Evolutionary conservation across 495 filamentous ascomycete species (phyloP).

Genomic region (Monascus purpureus): DNA sequence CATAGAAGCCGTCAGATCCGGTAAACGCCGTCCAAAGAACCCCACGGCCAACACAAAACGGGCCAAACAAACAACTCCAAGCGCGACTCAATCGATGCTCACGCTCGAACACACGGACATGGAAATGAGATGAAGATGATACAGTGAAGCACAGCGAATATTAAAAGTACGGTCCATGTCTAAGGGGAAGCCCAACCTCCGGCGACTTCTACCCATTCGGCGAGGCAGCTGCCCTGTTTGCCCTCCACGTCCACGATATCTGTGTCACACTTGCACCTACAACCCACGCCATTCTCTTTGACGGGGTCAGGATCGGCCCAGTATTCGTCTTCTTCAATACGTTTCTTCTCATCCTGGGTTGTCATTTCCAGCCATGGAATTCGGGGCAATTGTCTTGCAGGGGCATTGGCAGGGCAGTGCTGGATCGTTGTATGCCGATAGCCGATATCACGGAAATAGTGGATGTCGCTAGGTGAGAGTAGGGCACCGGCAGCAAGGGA

Average conservation of each 20-base stretch:
- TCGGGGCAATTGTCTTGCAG: slow-evolving; percentile 71
- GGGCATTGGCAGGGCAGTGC: slow-evolving; percentile 95
- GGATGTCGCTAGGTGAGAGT: slow-evolving; percentile 69
- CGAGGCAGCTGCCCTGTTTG: slow-evolving; percentile 86
- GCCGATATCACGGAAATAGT: slow-evolving; percentile 99
- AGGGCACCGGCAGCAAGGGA: slow-evolving; percentile 89
- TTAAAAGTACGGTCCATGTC: slow-evolving; percentile 8
- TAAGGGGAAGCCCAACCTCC: slow-evolving; percentile 80
- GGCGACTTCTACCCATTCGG: slow-evolving; percentile 96
- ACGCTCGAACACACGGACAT: slow-evolving; percentile 18
- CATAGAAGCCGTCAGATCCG: slow-evolving; percentile 29
- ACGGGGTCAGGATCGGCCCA: slow-evolving; percentile 78
- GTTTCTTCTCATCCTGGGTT: slow-evolving; percentile 71
- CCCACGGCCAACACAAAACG: slow-evolving; percentile 23
- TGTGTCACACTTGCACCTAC: slow-evolving; percentile 94
- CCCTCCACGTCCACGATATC: slow-evolving; percentile 96
- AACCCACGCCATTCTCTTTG: slow-evolving; percentile 95
- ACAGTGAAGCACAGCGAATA: slow-evolving; percentile 15
- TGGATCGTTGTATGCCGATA: slow-evolving; percentile 98
- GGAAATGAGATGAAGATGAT: slow-evolving; percentile 20
- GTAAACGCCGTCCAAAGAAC: slow-evolving; percentile 30
- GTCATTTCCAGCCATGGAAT: slow-evolving; percentile 75
- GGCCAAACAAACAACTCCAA: slow-evolving; percentile 26
- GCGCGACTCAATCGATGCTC: slow-evolving; percentile 22
- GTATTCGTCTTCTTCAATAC: slow-evolving; percentile 89